Evolutionary conservation across 495 filamentous ascomycete genomes (phyloP).

Genomic region (Endocarpon pusillum): DNA sequence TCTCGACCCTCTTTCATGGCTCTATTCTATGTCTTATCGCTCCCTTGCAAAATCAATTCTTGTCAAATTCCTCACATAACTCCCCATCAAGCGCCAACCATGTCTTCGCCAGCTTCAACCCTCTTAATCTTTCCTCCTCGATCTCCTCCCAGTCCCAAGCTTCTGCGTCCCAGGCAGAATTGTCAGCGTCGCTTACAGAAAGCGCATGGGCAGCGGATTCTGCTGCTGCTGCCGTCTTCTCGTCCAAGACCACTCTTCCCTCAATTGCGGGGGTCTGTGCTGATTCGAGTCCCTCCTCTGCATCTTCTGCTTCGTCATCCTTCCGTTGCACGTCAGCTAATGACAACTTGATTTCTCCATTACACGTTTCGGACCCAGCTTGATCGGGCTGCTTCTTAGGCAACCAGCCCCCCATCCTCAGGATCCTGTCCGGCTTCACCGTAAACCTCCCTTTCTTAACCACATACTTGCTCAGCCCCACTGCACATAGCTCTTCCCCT

Average conservation of each 20-base stretch:
- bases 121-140: slow-evolving; percentile 38
- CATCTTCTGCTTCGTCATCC: slow-evolving; percentile 15
- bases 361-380: background rate
- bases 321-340: slow-evolving; percentile 1
- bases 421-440: slow-evolving; percentile 60
- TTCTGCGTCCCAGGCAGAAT: slow-evolving; percentile 19
- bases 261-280: slow-evolving; percentile 17
- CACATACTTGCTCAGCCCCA: slow-evolving; percentile 70
- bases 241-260: slow-evolving; percentile 21
- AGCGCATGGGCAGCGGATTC: slow-evolving; percentile 14
- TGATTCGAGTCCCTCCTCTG: slow-evolving; percentile 21
- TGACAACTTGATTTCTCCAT: slow-evolving; percentile 1
- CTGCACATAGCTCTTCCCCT: slow-evolving; percentile 49
- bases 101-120: slow-evolving; percentile 33
- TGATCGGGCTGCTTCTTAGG: slow-evolving; percentile 15
- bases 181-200: slow-evolving; percentile 19
- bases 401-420: slow-evolving; percentile 51
- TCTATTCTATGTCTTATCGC: too few species aligned
- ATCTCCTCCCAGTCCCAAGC: slow-evolving; percentile 39
- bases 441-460: slow-evolving; percentile 79
- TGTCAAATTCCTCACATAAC: slow-evolving; percentile 26
- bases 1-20: too few species aligned
- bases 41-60: too few species aligned
- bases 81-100: slow-evolving; percentile 33
- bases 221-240: slow-evolving; percentile 17